phyloP scores from a whole-genome alignment of 768 basidiomycete genomes.

The Nevesoporus exiguus region DNA sequence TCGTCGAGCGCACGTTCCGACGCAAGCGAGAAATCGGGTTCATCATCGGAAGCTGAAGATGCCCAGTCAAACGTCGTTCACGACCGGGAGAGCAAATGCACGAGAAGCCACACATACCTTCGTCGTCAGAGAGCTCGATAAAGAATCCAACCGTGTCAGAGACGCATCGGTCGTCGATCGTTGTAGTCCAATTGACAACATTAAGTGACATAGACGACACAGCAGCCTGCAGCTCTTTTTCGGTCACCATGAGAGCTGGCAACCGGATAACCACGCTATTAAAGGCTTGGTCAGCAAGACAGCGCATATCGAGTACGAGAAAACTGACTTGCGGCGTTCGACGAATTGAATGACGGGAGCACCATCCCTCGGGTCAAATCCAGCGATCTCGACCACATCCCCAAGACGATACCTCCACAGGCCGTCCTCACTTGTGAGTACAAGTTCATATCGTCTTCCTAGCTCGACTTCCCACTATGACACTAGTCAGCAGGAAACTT shows the following conservation, averaged over 20 bases:
- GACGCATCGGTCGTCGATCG: not conserved
- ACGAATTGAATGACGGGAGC: constrained; percentile 16
- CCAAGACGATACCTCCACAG: constrained; percentile 24
- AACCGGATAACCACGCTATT: not conserved
- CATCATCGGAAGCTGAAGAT: too few species aligned
- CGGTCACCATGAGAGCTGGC: not conserved
- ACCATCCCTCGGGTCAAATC: constrained; percentile 18
- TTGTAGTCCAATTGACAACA: not conserved
- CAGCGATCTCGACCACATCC: constrained; percentile 19
- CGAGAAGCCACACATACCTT: not conserved
- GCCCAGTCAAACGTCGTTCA: too few species aligned
- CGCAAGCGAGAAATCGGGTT: not conserved
- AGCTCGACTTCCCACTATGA: constrained; percentile 15
- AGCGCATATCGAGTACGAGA: not conserved
- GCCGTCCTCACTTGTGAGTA: constrained; percentile 16
- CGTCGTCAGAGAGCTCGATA: not conserved
- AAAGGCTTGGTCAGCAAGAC: not conserved
- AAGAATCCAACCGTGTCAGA: not conserved
- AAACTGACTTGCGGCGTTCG: constrained; percentile 12
- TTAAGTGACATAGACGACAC: not conserved
- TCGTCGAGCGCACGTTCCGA: not conserved
- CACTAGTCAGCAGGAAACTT: not conserved
- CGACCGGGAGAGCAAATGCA: not conserved
- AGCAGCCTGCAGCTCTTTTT: not conserved
- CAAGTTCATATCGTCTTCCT: constrained; percentile 16